Conservation (phyloP, 2,329 filamentous ascomycete genomes). For the Fusarium zealandicum region DNA sequence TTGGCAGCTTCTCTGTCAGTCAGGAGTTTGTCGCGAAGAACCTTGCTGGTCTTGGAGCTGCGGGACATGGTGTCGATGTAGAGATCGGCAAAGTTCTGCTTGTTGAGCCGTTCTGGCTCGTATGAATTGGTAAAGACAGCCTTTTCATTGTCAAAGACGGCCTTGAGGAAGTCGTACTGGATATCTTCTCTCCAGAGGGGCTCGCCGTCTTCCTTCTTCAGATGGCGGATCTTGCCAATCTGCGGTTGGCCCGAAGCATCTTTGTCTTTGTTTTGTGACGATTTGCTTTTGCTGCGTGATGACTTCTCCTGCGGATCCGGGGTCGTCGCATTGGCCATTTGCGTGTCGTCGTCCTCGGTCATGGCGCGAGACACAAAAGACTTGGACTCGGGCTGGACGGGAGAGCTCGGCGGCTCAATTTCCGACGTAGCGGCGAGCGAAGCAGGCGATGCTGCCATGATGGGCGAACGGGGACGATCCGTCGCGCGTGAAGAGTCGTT, state of each 20-base stretch:
- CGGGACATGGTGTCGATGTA: slow-evolving; percentile 99
- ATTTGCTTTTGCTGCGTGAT: slow-evolving; percentile 47
- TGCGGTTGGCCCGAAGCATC: slow-evolving; percentile 48
- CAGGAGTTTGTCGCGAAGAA: slow-evolving; percentile 93
- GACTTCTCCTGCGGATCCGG: slow-evolving; percentile 54
- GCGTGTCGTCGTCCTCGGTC: slow-evolving; percentile 58
- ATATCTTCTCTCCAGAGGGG: slow-evolving; percentile 88
- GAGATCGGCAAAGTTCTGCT: slow-evolving; percentile 88
- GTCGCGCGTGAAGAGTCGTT: slow-evolving; percentile 8
- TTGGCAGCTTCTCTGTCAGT: slow-evolving; percentile 91
- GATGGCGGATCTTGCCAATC: slow-evolving; percentile 77
- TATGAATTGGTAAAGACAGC: slow-evolving; percentile 91
- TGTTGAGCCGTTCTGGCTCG: slow-evolving; percentile 65
- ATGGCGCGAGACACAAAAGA: slow-evolving; percentile 55
- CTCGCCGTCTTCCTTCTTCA: slow-evolving; percentile 89
- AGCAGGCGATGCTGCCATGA: slow-evolving; percentile 52
- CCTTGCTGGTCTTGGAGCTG: slow-evolving; percentile 99
- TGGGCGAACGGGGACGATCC: slow-evolving; percentile 10
- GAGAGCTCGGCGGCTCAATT: slow-evolving; percentile 56
- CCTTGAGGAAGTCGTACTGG: slow-evolving; percentile 83
- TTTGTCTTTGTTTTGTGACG: slow-evolving; percentile 46
- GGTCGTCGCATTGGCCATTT: slow-evolving; percentile 53
- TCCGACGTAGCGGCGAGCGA: slow-evolving; percentile 55
- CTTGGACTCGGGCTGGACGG: slow-evolving; percentile 51
- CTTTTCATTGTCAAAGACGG: slow-evolving; percentile 77